Conservation (phyloP, 2,329 filamentous ascomycete species). For the Pyrenophora tritici-repentis region DNA sequence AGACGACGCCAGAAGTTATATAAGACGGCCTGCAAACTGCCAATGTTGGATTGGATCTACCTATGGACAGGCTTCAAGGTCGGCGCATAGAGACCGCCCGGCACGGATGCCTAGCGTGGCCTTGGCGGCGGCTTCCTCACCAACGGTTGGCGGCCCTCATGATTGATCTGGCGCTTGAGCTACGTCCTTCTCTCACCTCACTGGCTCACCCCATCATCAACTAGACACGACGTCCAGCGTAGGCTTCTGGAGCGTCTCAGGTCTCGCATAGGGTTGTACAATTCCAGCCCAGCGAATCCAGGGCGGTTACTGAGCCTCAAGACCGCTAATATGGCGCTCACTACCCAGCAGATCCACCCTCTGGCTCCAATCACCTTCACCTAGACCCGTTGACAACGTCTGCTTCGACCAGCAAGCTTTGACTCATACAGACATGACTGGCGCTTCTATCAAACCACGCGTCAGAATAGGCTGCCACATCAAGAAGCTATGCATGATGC, state of each 20-base stretch:
- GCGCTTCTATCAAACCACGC: constrained; percentile 35
- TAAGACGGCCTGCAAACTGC: background rate
- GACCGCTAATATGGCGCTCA: constrained; percentile 40
- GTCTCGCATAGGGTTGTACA: constrained; percentile 41
- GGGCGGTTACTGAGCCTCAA: constrained; percentile 44
- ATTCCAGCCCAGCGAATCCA: constrained; percentile 44
- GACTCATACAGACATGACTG: constrained; percentile 32
- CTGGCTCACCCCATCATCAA: constrained; percentile 33
- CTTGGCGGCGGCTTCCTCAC: constrained; percentile 11
- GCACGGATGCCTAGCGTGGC: constrained; percentile 11
- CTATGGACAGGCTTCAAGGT: constrained; percentile 2
- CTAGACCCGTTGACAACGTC: constrained; percentile 26
- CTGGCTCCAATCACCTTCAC: constrained; percentile 42
- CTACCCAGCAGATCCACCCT: constrained; percentile 31
- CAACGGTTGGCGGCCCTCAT: constrained; percentile 30
- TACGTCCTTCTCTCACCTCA: constrained; percentile 26
- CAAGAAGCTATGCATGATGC: constrained; percentile 32
- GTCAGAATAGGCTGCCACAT: constrained; percentile 16
- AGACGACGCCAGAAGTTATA: background rate
- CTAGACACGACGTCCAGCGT: constrained; percentile 37
- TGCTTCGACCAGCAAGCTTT: constrained; percentile 31
- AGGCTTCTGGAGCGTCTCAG: constrained; percentile 44
- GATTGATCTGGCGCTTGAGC: constrained; percentile 31
- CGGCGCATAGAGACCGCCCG: constrained; percentile 17
- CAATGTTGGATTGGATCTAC: too few species aligned